Evolutionary conservation across 768 basidiomycete genomes (phyloP).

Genomic region (Lentinula sp.): DNA sequence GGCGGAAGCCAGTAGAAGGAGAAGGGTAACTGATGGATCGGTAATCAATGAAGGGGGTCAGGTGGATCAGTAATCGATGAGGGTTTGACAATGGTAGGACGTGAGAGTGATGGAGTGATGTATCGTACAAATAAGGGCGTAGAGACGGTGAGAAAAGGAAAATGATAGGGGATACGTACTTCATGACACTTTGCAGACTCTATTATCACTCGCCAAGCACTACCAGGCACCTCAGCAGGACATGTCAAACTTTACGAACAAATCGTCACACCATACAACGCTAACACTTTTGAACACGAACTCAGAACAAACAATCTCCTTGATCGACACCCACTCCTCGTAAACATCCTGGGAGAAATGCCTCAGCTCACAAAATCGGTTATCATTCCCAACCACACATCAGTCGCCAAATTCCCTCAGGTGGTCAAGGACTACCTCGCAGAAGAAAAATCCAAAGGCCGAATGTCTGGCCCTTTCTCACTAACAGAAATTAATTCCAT

Average conservation of each 20-base stretch:
- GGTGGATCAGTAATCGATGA: too few species aligned
- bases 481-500: background rate
- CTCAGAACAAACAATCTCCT: slow-evolving; percentile 17
- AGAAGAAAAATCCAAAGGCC: background rate
- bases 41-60: too few species aligned
- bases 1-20: too few species aligned
- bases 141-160: too few species aligned
- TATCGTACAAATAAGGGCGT: too few species aligned
- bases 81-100: too few species aligned
- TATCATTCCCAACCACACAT: slow-evolving; percentile 12
- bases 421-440: background rate
- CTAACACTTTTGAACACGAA: slow-evolving; percentile 17
- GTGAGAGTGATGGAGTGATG: too few species aligned
- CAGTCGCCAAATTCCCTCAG: background rate
- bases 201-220: slow-evolving; percentile 11
- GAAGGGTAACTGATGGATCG: too few species aligned
- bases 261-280: slow-evolving; percentile 24
- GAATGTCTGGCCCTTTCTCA: background rate
- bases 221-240: background rate
- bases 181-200: slow-evolving; percentile 14
- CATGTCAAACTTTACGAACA: slow-evolving; percentile 15
- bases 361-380: slow-evolving; percentile 8
- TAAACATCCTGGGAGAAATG: slow-evolving; percentile 25
- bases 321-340: slow-evolving; percentile 20
- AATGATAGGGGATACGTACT: too few species aligned